Evolutionary conservation across 495 filamentous ascomycete genomes (phyloP).

Genomic region (Peziza echinospora): DNA sequence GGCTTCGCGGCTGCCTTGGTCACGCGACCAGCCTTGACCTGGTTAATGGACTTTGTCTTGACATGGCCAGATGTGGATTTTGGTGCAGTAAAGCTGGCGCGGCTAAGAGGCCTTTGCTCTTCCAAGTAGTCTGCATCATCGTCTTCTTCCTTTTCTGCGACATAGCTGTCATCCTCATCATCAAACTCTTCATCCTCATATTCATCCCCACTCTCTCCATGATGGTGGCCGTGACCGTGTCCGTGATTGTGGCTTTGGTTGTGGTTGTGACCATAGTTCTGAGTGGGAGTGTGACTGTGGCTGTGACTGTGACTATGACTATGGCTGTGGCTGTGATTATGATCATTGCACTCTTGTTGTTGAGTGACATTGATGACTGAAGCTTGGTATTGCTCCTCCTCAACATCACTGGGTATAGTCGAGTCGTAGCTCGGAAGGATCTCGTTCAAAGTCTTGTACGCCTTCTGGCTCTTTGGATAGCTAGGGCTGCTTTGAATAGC

Average conservation of each 20-base stretch:
- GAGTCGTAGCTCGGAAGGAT: slow-evolving; percentile 46
- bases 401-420: slow-evolving; percentile 50
- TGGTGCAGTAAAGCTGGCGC: slow-evolving; percentile 12
- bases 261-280: background rate
- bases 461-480: slow-evolving; percentile 14
- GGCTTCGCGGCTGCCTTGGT: background rate
- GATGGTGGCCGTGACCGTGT: background rate
- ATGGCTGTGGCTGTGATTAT: background rate
- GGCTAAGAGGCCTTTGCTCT: slow-evolving; percentile 9
- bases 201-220: slow-evolving; percentile 5
- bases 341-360: background rate
- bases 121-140: slow-evolving; percentile 31
- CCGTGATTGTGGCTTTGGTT: slow-evolving; percentile 6
- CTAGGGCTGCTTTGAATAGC: slow-evolving; percentile 13
- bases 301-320: no score
- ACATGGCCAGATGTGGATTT: slow-evolving; percentile 3
- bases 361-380: slow-evolving; percentile 3
- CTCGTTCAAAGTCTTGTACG: slow-evolving; percentile 34
- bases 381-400: slow-evolving; percentile 18
- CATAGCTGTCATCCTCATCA: slow-evolving; percentile 18
- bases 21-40: background rate
- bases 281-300: background rate
- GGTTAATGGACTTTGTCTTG: background rate
- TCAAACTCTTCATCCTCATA: slow-evolving; percentile 15
- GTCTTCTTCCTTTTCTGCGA: slow-evolving; percentile 33